These are phyloP conservation scores for Eruca vesicaria DNA, from an alignment of 441 rosid species.

Conservation along the genomic window DNA sequence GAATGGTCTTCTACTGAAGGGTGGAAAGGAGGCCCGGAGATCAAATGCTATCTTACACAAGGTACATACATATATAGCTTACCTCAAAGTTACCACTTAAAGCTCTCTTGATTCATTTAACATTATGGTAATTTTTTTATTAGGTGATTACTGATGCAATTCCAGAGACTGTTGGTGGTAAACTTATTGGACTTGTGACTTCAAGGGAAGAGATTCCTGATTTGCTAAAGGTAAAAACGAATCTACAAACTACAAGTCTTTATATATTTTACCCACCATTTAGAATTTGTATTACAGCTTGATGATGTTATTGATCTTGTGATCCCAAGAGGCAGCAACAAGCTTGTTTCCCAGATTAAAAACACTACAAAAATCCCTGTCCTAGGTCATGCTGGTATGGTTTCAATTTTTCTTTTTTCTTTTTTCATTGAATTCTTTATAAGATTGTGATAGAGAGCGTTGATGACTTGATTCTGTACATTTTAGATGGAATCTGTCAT, in stretches of 20 bases:
- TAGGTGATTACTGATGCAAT: conserved; percentile 91
- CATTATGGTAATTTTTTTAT: conserved; percentile 22
- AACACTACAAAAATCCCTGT: conserved; percentile 94
- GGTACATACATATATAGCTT: conserved; percentile 41
- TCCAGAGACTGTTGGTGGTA: conserved; percentile 71
- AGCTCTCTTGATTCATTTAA: not conserved
- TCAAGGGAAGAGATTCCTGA: conserved; percentile 98
- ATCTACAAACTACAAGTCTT: conserved; percentile 6
- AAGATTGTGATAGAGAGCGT: conserved; percentile 2
- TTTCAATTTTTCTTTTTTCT: conserved; percentile 10
- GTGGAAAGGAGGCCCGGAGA: conserved; percentile 93
- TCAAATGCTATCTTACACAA: conserved; percentile 96
- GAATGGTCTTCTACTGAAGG: conserved; percentile 89
- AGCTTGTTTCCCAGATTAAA: conserved; percentile 89
- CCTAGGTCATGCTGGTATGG: conserved; percentile 93
- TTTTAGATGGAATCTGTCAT: conserved; percentile 96
- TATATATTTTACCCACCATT: conserved; percentile 8
- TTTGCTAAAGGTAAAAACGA: conserved; percentile 72
- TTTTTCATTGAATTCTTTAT: not conserved
- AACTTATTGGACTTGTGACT: conserved; percentile 90
- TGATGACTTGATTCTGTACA: not conserved
- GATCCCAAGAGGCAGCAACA: conserved; percentile 98
- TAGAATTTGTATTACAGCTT: conserved; percentile 55
- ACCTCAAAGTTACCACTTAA: conserved; percentile 2
- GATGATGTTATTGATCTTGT: conserved; percentile 99